phyloP scores from a whole-genome alignment of 345 rosid genomes.

The Lepidium didymum region DNA sequence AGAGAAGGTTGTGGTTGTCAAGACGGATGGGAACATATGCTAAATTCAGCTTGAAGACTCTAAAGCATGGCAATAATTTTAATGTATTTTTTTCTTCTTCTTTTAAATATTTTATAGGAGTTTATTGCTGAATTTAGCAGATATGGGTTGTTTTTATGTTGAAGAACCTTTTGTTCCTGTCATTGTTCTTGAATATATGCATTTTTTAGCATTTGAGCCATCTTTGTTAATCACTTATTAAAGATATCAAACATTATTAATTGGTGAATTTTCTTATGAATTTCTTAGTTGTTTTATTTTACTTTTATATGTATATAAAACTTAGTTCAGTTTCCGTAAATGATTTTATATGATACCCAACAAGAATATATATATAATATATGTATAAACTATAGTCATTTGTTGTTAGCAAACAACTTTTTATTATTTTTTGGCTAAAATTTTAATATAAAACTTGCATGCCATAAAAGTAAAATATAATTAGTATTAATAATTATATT shows the following conservation, averaged over 20 bases:
- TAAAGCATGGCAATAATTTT: conserved; percentile 23
- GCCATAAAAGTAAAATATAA: not conserved
- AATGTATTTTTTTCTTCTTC: conserved; percentile 4
- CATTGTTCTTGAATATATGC: conserved; percentile 29
- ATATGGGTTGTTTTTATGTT: conserved; percentile 29
- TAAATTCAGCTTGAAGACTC: conserved; percentile 34
- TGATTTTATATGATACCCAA: not conserved
- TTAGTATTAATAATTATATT: not conserved
- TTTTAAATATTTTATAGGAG: not conserved
- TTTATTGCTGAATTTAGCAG: conserved; percentile 35
- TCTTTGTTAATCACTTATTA: not conserved
- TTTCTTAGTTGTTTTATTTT: not conserved
- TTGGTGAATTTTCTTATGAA: not conserved
- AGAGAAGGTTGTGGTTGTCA: conserved; percentile 21
- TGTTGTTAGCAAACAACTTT: not conserved
- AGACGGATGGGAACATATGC: conserved; percentile 39
- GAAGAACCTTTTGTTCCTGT: conserved; percentile 35
- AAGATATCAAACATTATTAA: not conserved
- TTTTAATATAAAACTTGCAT: not conserved
- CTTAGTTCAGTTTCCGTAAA: not conserved
- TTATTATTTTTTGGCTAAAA: too few relatives aligned
- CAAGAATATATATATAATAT: not conserved
- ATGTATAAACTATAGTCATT: not conserved
- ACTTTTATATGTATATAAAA: not conserved
- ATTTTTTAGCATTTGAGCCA: conserved; percentile 3